Evolutionary conservation across 2,329 filamentous ascomycete genomes (phyloP).

Genomic region (Lojkania enalia): DNA sequence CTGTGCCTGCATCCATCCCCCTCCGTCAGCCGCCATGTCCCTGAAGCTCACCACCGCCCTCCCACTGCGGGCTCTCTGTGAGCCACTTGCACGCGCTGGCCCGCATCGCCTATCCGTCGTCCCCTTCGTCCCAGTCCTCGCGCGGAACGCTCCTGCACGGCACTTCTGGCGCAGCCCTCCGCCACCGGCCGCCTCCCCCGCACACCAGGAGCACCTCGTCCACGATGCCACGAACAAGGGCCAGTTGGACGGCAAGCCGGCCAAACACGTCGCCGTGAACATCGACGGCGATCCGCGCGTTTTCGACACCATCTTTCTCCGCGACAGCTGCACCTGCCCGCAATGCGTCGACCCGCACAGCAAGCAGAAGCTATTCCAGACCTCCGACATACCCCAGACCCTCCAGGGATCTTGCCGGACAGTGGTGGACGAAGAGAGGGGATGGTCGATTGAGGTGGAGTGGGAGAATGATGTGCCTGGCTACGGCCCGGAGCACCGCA

Average conservation of each 20-base stretch:
- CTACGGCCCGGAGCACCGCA: constrained; percentile 48
- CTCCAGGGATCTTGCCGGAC: constrained; percentile 41
- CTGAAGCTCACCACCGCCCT: constrained; percentile 29
- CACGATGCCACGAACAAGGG: constrained; percentile 20
- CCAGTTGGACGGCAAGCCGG: constrained; percentile 28
- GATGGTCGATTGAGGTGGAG: constrained; percentile 56
- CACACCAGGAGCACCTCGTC: constrained; percentile 14
- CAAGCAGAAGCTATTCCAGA: constrained; percentile 66
- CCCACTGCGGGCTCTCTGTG: constrained; percentile 12
- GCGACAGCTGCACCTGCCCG: constrained; percentile 63
- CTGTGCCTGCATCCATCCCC: too few species aligned
- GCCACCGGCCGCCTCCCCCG: constrained; percentile 5
- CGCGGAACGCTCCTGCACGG: not conserved
- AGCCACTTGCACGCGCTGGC: constrained; percentile 12
- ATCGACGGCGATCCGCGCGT: constrained; percentile 35
- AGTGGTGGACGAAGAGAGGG: constrained; percentile 43
- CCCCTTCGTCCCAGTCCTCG: not conserved
- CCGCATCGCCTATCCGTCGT: not conserved
- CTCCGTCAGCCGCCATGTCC: constrained; percentile 27
- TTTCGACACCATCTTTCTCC: constrained; percentile 49
- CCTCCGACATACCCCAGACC: constrained; percentile 62
- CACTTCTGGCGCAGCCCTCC: constrained; percentile 7
- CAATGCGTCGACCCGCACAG: constrained; percentile 62
- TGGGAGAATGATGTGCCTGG: constrained; percentile 63
- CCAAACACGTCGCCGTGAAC: constrained; percentile 34